Evolutionary conservation across 306 rosid genomes (phyloP).

Genomic region (Lathyrus aphaca): DNA sequence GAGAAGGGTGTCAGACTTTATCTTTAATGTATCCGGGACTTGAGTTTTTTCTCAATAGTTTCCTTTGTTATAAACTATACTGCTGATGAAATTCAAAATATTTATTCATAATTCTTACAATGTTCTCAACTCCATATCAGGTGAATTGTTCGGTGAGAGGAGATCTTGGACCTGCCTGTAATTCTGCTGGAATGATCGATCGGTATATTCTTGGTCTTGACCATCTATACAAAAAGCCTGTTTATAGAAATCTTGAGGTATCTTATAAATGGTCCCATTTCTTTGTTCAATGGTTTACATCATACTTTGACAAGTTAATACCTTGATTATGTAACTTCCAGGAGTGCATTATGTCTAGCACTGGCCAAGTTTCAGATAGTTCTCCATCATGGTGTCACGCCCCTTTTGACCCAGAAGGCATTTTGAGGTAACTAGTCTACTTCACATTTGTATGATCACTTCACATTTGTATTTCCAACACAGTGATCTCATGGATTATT

Average conservation of each 20-base stretch:
- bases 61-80: not conserved
- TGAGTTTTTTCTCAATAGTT: too few species aligned
- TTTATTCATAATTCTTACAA: slow-evolving; percentile 22
- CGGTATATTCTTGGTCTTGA: slow-evolving; percentile 72
- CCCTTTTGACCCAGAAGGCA: slow-evolving; percentile 96
- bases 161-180: slow-evolving; percentile 89
- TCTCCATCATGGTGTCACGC: slow-evolving; percentile 89
- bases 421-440: slow-evolving; percentile 67
- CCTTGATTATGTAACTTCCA: slow-evolving; percentile 50
- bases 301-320: slow-evolving; percentile 30
- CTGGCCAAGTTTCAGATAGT: slow-evolving; percentile 65
- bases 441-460: not conserved
- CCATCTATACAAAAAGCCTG: slow-evolving; percentile 82
- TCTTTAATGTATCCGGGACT: too few species aligned
- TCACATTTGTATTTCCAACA: not conserved
- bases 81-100: slow-evolving; percentile 13
- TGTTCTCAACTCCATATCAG: slow-evolving; percentile 54
- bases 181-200: slow-evolving; percentile 92
- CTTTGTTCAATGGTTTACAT: slow-evolving; percentile 21
- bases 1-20: too few species aligned
- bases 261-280: slow-evolving; percentile 32
- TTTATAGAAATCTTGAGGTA: slow-evolving; percentile 85
- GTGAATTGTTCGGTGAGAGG: slow-evolving; percentile 89
- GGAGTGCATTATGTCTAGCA: slow-evolving; percentile 70
- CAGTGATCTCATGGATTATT: not conserved